Evolutionary conservation across 306 rosid genomes (phyloP), one percentile per base, ranked within the genome.

Genomic region (Lotus japonicus): DNA sequence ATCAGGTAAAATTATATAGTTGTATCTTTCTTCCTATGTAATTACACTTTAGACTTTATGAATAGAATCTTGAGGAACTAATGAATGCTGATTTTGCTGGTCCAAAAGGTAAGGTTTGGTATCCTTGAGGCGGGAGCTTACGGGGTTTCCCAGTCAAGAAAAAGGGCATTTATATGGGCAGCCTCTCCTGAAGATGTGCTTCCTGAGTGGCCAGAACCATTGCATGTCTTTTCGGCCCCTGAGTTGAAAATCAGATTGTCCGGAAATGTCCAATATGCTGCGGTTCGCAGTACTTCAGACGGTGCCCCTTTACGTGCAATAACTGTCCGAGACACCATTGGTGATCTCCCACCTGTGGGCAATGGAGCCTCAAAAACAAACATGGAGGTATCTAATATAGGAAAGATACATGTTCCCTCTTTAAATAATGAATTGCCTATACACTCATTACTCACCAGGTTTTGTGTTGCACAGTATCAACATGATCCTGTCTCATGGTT

Each of bases 131-230:
- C 99, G 31, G 99, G 99, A 58, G 86, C 99, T 59, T 94, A 43
- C 73, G 99, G 99, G 9, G 94, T 94, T 80, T 90, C 99, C 4
- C 99, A 90, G 84, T 94, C 97, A 58, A 79, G 99, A 72, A 94
- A 90, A 75, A 82, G 97, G 66, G 99, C 97, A 60, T 94, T 94
- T 72, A 90, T 94, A 74, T 94, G 99, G 99, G 99, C 99, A 67
- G 97, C 99, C 11, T 83, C 97, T 16, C 97, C 99, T 1, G 92
- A 85, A 31, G 95, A 90, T 66, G 78, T 71, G 44, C 96, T 94
- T 53, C 99, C 99, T 0, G 99, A 90, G 71, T 94, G 99, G 99
- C 99, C 97, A 5, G 97, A 94, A 83, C 99, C 99, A 58, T 79
- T 94, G 95, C 97, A 94, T 33, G 99, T 90, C 18, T 90, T 94